Percentiles rank a stretch among this genome's conserved stretches.
phyloP scores from a whole-genome alignment of 2,329 filamentous ascomycete species.

The Colletotrichum karsti region DNA sequence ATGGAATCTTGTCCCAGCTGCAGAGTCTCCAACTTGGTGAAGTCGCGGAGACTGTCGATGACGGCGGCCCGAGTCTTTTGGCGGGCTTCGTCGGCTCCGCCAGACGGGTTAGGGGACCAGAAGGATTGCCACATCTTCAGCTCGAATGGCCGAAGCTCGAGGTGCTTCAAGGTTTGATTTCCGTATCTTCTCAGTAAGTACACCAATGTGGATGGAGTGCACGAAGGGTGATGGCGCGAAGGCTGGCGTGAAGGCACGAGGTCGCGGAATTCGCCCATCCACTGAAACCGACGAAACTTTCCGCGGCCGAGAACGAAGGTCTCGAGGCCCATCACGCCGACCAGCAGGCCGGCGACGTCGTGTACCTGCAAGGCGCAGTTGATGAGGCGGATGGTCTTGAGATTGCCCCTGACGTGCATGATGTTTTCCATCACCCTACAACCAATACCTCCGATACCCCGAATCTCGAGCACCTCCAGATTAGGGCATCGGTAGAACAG shows the following conservation, averaged over 20 bases:
- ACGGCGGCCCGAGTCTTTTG: background rate
- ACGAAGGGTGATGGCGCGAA: background rate
- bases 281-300: background rate
- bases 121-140: background rate
- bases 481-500: background rate
- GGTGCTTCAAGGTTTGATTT: background rate
- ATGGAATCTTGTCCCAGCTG: background rate
- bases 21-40: background rate
- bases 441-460: constrained; percentile 35
- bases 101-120: rapidly evolving
- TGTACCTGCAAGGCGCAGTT: background rate
- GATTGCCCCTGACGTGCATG: constrained; percentile 41
- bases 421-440: rapidly evolving
- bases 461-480: background rate
- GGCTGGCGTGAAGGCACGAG: rapidly evolving
- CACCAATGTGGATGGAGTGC: rapidly evolving
- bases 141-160: background rate
- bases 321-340: background rate
- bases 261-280: rapidly evolving
- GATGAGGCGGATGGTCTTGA: background rate
- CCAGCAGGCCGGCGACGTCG: background rate
- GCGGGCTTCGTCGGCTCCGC: rapidly evolving
- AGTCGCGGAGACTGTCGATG: background rate
- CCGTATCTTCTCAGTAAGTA: too few relatives aligned
- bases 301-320: background rate